Evolutionary conservation across 257 asterid genomes (phyloP), one percentile per base, ranked within the genome.

Genomic region (Salvia splendens): DNA sequence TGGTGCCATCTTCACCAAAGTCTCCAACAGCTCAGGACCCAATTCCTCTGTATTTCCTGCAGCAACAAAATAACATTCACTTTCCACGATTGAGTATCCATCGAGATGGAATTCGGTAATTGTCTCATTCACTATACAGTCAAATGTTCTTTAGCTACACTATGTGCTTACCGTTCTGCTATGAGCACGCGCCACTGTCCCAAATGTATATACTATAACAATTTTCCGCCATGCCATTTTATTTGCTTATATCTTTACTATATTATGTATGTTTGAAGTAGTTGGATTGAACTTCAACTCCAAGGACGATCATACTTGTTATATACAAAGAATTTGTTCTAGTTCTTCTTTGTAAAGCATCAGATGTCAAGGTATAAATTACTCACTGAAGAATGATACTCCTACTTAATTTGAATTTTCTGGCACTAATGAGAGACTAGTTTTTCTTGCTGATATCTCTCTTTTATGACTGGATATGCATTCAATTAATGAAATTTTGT

Each of bases 1-100:
- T 59, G 99, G 99, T 68, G 98, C 96, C 99, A 94, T 91, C 84
- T 89, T 94, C 69, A 87, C 96, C 81, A 94, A 71, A 17, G 99
- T 91, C 83, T 94, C 99, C 84, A 94, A 70, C 58, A 94, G 95
- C 73, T 94, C 99, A 28, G 86, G 82, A 52, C 99, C 98, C 65
- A 91, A 76, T 70, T 96, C 96, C 73, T 91, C 99, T 12, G 85
- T 91, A 73, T 87, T 85, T 73, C 99, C 99, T 94, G 87, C 70
- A 70, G 30, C 16, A 77, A 46, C 47, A 68, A 61, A 20, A 48
- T 35, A 36, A 24, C 45, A 32, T 33, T 58, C 36, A 8, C 30
- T 14, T 24, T n/a, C 46, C 42, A 38, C 30, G 30, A 16, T n/a
- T 7, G 30, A 11, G 24, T 8, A 10, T 69, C 30, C 59, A 60